Percentiles rank a stretch among this genome's conserved stretches.
phyloP scores from a whole-genome alignment of 1,139 yeast genomes.

The Geotrichum restrictum region DNA sequence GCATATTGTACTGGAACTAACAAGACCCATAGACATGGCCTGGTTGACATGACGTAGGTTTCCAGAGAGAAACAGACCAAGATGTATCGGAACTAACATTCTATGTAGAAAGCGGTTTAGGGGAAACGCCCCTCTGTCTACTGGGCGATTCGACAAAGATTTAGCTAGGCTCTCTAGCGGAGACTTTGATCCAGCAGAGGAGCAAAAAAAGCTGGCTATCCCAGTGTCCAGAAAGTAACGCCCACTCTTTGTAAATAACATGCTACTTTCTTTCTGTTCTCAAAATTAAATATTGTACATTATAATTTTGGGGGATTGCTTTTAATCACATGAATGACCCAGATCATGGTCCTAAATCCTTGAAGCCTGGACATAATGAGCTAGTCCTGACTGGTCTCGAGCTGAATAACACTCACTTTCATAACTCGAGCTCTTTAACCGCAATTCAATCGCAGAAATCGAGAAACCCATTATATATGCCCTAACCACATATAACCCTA shows the following conservation, averaged over 20 bases:
- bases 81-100: background rate
- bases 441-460: too few relatives aligned
- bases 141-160: slow-evolving; percentile 87
- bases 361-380: too few relatives aligned
- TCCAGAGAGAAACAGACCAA: too few relatives aligned
- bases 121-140: slow-evolving; percentile 90
- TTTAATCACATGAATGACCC: too few relatives aligned
- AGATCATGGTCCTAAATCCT: too few relatives aligned
- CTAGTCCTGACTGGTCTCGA: too few relatives aligned
- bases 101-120: slow-evolving; percentile 67
- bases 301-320: too few relatives aligned
- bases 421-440: too few relatives aligned
- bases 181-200: slow-evolving; percentile 74
- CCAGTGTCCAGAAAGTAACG: slow-evolving; percentile 8
- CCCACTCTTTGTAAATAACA: background rate
- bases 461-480: too few relatives aligned
- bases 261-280: background rate
- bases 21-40: slow-evolving; percentile 25
- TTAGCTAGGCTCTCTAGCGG: slow-evolving; percentile 76
- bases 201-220: slow-evolving; percentile 45
- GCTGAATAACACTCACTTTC: too few relatives aligned
- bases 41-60: slow-evolving; percentile 54
- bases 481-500: too few relatives aligned
- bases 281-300: background rate
- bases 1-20: background rate